phyloP scores from a whole-genome alignment of 179 eudicot species.

The Pouteria campechiana region DNA sequence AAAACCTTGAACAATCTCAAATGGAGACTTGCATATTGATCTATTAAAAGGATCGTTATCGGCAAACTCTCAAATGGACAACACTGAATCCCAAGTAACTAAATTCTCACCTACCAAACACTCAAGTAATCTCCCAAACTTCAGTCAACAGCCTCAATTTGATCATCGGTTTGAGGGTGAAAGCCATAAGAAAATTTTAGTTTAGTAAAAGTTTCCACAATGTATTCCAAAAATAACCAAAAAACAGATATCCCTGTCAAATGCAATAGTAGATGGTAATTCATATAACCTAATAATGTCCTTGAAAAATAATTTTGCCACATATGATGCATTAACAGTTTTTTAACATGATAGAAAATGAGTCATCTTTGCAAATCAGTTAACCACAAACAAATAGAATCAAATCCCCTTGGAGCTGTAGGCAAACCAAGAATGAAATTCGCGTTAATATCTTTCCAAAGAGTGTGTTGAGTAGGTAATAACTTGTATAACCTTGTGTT shows the following conservation, averaged over 20 bases:
- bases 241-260: neutral
- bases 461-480: neutral
- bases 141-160: too few species aligned
- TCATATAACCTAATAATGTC: neutral
- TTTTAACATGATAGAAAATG: neutral
- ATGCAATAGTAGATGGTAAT: neutral
- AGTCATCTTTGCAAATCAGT: neutral
- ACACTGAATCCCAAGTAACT: neutral
- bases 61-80: neutral
- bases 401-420: neutral
- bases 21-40: neutral
- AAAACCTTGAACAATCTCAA: neutral
- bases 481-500: neutral
- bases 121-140: neutral
- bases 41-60: neutral
- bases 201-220: neutral
- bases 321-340: neutral
- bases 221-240: neutral
- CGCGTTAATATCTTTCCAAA: neutral
- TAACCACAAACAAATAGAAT: too few species aligned
- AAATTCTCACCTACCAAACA: neutral
- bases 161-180: too few species aligned
- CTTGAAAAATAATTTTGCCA: neutral
- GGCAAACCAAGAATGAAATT: neutral
- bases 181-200: neutral